These are phyloP conservation scores for Saccharomycopsis sp. DNA, from an alignment of 805 yeast species.

Conservation along the genomic window DNA sequence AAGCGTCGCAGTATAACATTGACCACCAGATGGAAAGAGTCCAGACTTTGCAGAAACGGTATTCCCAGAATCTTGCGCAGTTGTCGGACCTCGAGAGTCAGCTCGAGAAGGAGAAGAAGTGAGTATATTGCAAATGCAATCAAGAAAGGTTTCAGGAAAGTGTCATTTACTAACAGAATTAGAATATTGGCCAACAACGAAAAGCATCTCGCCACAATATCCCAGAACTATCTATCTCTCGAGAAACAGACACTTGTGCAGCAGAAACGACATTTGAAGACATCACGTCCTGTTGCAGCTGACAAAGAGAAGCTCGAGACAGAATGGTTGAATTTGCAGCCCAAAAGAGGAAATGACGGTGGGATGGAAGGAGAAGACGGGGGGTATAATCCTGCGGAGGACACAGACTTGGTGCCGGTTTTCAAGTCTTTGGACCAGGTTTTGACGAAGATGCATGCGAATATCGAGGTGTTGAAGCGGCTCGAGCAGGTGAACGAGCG, in stretches of 20 bases:
- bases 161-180: slow-evolving; percentile 1
- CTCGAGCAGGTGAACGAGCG: slow-evolving; percentile 2
- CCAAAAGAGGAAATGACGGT: not conserved
- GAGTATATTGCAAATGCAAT: slow-evolving; percentile 3
- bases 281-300: not conserved
- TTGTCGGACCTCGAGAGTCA: slow-evolving; percentile 11
- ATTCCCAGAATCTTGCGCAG: slow-evolving; percentile 9
- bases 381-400: slow-evolving; percentile 1
- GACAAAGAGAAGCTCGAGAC: not conserved
- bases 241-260: slow-evolving; percentile 1
- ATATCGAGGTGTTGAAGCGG: slow-evolving; percentile 8
- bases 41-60: slow-evolving; percentile 7
- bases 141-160: slow-evolving; percentile 7
- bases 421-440: not conserved
- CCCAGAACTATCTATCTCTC: slow-evolving; percentile 2
- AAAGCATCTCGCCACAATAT: slow-evolving; percentile 2
- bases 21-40: slow-evolving; percentile 8
- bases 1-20: slow-evolving; percentile 7
- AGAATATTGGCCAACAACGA: not conserved
- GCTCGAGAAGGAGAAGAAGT: slow-evolving; percentile 4
- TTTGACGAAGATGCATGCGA: slow-evolving; percentile 6
- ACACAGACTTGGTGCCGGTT: slow-evolving; percentile 4
- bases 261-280: not conserved
- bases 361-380: not conserved
- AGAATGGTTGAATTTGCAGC: not conserved